Conservation (phyloP, 2,329 filamentous ascomycete species). For the Monosporascus sp. region DNA sequence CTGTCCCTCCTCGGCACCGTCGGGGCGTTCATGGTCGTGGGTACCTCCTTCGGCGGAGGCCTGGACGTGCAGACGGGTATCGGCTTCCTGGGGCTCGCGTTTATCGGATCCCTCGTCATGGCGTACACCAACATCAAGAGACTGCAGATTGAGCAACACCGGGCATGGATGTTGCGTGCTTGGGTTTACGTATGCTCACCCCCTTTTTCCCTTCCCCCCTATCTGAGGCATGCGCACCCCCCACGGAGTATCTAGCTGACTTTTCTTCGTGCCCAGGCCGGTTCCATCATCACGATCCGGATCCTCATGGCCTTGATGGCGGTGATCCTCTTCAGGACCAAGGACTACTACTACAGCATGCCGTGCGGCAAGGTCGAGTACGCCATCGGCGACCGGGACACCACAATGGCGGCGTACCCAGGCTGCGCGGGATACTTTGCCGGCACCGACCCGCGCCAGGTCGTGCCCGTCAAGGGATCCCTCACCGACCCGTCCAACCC, state of each 20-base stretch:
- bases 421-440: conserved; percentile 35
- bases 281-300: neutral
- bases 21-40: conserved; percentile 49
- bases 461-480: conserved; percentile 28
- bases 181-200: conserved; percentile 36
- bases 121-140: conserved; percentile 53
- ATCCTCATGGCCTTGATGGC: neutral
- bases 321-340: conserved; percentile 10
- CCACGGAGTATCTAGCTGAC: neutral
- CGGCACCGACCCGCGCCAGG: conserved; percentile 17
- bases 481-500: conserved; percentile 22
- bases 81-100: conserved; percentile 39
- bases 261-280: neutral
- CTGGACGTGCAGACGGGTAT: conserved; percentile 40
- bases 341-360: conserved; percentile 21
- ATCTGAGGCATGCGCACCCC: neutral
- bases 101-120: conserved; percentile 36
- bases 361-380: conserved; percentile 45
- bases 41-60: conserved; percentile 46
- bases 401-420: conserved; percentile 34
- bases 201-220: neutral
- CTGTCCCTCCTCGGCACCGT: conserved; percentile 39
- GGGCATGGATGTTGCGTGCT: conserved; percentile 55
- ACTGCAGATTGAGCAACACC: conserved; percentile 56
- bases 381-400: conserved; percentile 24